These are phyloP conservation scores for Saitoella complicata DNA, from an alignment of 805 yeast species.

Conservation along the genomic window DNA sequence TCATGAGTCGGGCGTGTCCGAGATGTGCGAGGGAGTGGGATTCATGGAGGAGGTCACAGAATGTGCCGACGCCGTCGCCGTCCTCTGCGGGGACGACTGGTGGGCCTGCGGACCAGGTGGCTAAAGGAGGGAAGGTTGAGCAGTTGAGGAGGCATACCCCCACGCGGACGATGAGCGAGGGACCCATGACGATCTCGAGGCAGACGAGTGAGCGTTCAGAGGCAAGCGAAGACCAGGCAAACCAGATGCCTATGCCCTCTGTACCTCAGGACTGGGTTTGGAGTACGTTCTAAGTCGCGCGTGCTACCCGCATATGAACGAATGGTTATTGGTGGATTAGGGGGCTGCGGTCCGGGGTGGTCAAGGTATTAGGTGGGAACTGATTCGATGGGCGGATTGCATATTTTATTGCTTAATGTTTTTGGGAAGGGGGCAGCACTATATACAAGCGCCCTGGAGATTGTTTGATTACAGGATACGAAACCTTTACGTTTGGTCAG, in stretches of 20 bases:
- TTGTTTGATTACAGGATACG: too few relatives aligned
- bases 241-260: conserved; percentile 1
- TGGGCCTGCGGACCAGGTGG: not conserved
- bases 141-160: too few relatives aligned
- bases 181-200: not conserved
- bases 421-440: too few relatives aligned
- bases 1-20: conserved; percentile 54
- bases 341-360: too few relatives aligned
- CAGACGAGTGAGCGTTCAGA: not conserved
- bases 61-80: not conserved
- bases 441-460: too few relatives aligned
- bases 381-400: too few relatives aligned
- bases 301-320: not conserved
- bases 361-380: too few relatives aligned
- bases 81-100: conserved; percentile 14
- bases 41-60: not conserved
- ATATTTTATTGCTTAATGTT: too few relatives aligned
- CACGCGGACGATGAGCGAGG: too few relatives aligned
- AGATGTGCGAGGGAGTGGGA: conserved; percentile 41
- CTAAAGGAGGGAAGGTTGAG: too few relatives aligned
- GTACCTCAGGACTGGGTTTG: conserved; percentile 18
- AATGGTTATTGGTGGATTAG: too few relatives aligned
- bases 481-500: too few relatives aligned
- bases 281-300: conserved; percentile 12
- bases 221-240: not conserved